Evolutionary conservation across 495 filamentous ascomycete genomes (phyloP).

Genomic region (Cercophora samala): DNA sequence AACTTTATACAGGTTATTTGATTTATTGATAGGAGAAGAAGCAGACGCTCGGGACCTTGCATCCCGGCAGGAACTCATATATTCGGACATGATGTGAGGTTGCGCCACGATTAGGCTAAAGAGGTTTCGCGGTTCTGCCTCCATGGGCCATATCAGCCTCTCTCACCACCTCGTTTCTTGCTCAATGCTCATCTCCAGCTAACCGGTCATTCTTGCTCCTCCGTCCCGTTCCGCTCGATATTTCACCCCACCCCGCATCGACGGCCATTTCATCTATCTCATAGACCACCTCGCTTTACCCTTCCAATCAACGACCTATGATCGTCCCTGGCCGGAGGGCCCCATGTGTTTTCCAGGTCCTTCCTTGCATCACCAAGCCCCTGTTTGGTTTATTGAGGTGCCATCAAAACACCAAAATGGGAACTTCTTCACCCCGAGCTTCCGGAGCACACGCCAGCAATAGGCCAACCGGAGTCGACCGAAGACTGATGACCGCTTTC

Average conservation of each 20-base stretch:
- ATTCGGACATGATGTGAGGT: slow-evolving; percentile 9
- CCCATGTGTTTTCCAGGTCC: slow-evolving; percentile 17
- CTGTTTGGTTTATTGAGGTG: slow-evolving; percentile 19
- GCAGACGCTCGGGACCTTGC: neutral
- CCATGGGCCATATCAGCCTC: slow-evolving; percentile 15
- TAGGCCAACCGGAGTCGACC: slow-evolving; percentile 23
- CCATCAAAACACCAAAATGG: slow-evolving; percentile 16
- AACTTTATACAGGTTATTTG: neutral
- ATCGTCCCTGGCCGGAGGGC: slow-evolving; percentile 13
- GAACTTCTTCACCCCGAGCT: neutral
- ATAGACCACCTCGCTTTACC: slow-evolving; percentile 24
- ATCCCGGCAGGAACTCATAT: neutral
- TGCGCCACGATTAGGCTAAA: slow-evolving; percentile 18
- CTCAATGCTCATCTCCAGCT: slow-evolving; percentile 25
- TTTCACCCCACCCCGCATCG: slow-evolving; percentile 19
- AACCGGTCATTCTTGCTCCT: slow-evolving; percentile 14
- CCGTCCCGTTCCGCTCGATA: slow-evolving; percentile 28
- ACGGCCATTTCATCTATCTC: slow-evolving; percentile 22
- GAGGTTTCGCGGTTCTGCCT: neutral
- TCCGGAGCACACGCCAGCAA: neutral
- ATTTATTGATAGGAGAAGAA: neutral
- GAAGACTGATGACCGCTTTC: slow-evolving; percentile 25
- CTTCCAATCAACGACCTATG: slow-evolving; percentile 28
- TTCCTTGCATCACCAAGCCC: slow-evolving; percentile 16
- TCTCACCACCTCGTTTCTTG: slow-evolving; percentile 16